Evolutionary conservation across 495 filamentous ascomycete genomes (phyloP), one percentile per base, ranked within the genome.

Genomic region (Neurospora sp.): DNA sequence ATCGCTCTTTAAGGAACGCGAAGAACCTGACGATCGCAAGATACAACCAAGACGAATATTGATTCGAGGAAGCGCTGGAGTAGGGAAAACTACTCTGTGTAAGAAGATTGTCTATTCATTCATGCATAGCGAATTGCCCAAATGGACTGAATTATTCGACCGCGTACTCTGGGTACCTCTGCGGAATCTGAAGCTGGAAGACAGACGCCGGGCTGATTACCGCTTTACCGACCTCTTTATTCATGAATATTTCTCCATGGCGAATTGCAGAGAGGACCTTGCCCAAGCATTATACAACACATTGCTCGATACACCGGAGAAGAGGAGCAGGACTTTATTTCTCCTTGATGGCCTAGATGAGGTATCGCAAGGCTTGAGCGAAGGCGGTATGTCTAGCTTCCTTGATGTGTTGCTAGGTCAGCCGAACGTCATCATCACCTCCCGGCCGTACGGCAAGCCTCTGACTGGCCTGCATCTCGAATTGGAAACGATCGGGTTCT

Each of bases 301-400:
- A 73, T 70, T 81, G 39, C 59, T 59, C 40, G 39, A 74, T 46
- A 40, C 73, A 18, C 41, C 74, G 53, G 46, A 65, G 9, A 69
- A 75, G 27, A 72, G 69, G 59, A 65, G 35, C 18, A 76, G 73
- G 68, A 81, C 76, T 72, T 73, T 84, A 4, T 82, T 82, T 40
- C 69, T 84, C 27, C 78, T 84, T 27, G 81, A 85, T 75, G 81
- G 83, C 39, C 73, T 84, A 31, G 83, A 85, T 71, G 83, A 85
- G 77, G 74, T 84, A 22, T 80, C 75, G n/a, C 53, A 80, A 40
- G 73, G 77, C 40, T 74, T 80, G 69, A 53, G 73, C 61, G 11
- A 20, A 71, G 38, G 39, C 68, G 39, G 72, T 37, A 78, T 77
- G 76, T 72, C 27, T 68, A 20, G 71, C 31, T 75, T 84, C 40